These are phyloP conservation scores for Talaromyces proteolyticus DNA, from an alignment of 495 filamentous ascomycete genomes.

Conservation along the genomic window DNA sequence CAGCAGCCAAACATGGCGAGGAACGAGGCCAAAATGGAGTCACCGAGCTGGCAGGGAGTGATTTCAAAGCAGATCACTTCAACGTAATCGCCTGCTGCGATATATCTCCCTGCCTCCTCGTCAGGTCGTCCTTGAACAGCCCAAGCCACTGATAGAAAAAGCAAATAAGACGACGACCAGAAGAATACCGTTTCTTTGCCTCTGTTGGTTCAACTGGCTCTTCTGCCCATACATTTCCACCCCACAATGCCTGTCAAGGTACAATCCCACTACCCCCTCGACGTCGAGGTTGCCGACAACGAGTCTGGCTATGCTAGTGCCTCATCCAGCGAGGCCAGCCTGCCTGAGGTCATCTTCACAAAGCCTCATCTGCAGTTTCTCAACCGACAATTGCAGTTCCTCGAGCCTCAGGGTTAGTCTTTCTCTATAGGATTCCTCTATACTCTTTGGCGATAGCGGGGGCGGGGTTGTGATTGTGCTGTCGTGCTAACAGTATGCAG, in stretches of 20 bases:
- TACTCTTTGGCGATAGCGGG: not conserved
- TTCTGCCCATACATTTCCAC: not conserved
- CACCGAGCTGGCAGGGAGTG: not conserved
- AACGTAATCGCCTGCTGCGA: too few relatives aligned
- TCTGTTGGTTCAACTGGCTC: too few relatives aligned
- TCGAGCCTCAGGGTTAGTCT: constrained; percentile 63
- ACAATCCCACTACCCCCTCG: constrained; percentile 31
- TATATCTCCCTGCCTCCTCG: too few relatives aligned
- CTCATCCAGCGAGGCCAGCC: constrained; percentile 55
- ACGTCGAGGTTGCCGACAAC: constrained; percentile 29
- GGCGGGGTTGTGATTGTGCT: too few relatives aligned
- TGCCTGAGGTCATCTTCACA: constrained; percentile 79
- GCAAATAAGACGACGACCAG: too few relatives aligned
- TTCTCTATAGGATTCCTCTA: too few relatives aligned
- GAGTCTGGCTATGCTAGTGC: constrained; percentile 92
- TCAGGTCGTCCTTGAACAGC: too few relatives aligned
- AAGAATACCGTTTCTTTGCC: too few relatives aligned
- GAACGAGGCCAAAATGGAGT: not conserved
- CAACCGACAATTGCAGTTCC: constrained; percentile 78
- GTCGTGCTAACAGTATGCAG: too few relatives aligned
- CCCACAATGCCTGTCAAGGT: constrained; percentile 37
- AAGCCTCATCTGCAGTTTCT: constrained; percentile 83
- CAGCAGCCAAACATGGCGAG: not conserved
- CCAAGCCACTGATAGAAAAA: too few relatives aligned
- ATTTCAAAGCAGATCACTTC: not conserved